Base-by-base conservation (phyloP, 495 filamentous ascomycete species). In the Parachaetomium inaequale region DNA sequence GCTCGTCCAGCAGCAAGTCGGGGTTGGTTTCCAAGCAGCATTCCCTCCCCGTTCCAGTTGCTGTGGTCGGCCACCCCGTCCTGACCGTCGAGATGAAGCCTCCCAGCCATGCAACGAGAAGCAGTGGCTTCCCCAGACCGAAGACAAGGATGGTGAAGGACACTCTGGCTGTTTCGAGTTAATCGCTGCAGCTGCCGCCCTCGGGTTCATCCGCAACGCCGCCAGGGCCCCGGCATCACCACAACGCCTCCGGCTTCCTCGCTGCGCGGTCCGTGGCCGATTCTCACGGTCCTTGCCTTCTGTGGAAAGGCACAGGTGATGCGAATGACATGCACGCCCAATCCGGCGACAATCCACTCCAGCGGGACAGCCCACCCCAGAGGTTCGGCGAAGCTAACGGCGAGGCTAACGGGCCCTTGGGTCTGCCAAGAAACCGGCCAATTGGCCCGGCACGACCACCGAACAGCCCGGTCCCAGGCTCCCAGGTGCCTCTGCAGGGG, bases 391-490 rank as follows among this genome's bases (percentile, higher is more conserved):
- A 34, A n/a, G 50, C 50, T 53, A 29, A 31, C 31, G 29, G 25
- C 15, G 40, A n/a, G 47, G 42, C 55, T 58, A 58, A 36, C 29
- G 42, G 47, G 14, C 26, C 26, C 23, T 47, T 58, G 55, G 55
- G 42, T 23, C 55, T 42, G 55, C 55, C 55, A 58, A 58, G 42
- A 15, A 7, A 12, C 29, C 42, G 2, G 54, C 17, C 55, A 2
- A 58, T 58, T 58, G 55, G 55, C 2, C 55, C 55, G 42, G 55
- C 55, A 34, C 7, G 7, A 1, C 4, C 42, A 47, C 28, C 43
- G 40, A 47, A 8, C 28, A 34, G 40, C 40, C 55, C 55, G 40
- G 55, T 46, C 26, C 42, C 25, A 34, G 28, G 40, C 28, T 17
- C 17, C 40, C 55, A 17, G 40, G 55, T 32, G 25, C 28, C 11